These are phyloP conservation scores for Mycosphaerella sp. DNA, from an alignment of 2,329 filamentous ascomycete species.

Conservation along the genomic window DNA sequence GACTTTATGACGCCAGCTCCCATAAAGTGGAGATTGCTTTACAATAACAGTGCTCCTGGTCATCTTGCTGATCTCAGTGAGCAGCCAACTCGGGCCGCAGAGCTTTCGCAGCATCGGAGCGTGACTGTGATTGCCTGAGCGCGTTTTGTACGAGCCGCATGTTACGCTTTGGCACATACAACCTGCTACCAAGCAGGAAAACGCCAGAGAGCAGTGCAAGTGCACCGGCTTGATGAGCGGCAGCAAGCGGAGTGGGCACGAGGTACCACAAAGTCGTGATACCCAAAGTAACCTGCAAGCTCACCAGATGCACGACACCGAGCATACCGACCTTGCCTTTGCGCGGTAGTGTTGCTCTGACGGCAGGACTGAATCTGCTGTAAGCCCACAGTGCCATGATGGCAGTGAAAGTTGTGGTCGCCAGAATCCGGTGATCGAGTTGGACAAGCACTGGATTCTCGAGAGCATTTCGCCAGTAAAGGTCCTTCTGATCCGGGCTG, in stretches of 20 bases:
- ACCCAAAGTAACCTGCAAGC: constrained; percentile 74
- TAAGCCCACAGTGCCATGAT: constrained; percentile 78
- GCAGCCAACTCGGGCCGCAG: neutral
- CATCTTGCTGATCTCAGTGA: neutral
- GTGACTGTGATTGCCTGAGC: constrained; percentile 11
- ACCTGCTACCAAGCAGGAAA: constrained; percentile 68
- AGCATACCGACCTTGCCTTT: constrained; percentile 65
- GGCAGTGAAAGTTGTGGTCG: constrained; percentile 77
- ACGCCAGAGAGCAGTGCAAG: constrained; percentile 77
- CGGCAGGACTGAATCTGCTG: constrained; percentile 57
- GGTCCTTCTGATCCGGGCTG: constrained; percentile 67
- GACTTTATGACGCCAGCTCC: neutral
- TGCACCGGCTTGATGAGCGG: constrained; percentile 86
- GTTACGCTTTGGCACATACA: constrained; percentile 60
- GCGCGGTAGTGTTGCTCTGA: constrained; percentile 53
- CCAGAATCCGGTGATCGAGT: constrained; percentile 88
- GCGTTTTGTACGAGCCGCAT: constrained; percentile 27
- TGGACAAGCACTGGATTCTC: constrained; percentile 96
- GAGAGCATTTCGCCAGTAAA: constrained; percentile 96
- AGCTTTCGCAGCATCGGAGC: neutral
- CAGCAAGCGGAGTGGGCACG: constrained; percentile 80
- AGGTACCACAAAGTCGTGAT: constrained; percentile 91
- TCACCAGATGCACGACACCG: constrained; percentile 76
- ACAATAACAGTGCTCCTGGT: neutral
- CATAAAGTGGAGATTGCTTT: neutral